Evolutionary conservation across 306 rosid genomes (phyloP).

Genomic region (Ammopiptanthus mongolicus): DNA sequence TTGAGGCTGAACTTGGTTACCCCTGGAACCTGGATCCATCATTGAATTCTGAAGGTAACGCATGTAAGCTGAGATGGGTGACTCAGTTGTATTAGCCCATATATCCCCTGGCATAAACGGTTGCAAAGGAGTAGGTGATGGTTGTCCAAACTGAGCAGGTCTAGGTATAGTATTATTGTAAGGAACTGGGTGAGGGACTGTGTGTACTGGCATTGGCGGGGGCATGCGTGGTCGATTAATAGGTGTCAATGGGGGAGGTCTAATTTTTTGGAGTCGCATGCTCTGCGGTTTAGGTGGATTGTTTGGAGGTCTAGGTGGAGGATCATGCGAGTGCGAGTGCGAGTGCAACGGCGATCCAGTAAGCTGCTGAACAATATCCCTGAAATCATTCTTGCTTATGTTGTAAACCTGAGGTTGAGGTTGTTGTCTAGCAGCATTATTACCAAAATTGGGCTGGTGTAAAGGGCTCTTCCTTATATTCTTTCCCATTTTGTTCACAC

Average conservation of each 20-base stretch:
- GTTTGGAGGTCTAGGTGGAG: constrained; percentile 66
- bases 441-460: constrained; percentile 75
- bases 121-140: constrained; percentile 40
- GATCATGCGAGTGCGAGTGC: constrained; percentile 73
- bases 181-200: constrained; percentile 49
- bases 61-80: constrained; percentile 93
- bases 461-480: constrained; percentile 88
- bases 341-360: constrained; percentile 93
- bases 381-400: constrained; percentile 88
- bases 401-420: constrained; percentile 98
- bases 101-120: constrained; percentile 45
- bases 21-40: constrained; percentile 56
- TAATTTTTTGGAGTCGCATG: constrained; percentile 72
- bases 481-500: constrained; percentile 85
- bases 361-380: constrained; percentile 91
- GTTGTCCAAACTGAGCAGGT: constrained; percentile 62
- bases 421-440: constrained; percentile 65
- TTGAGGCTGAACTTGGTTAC: constrained; percentile 34
- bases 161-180: constrained; percentile 48
- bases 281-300: constrained; percentile 82
- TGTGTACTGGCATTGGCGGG: constrained; percentile 40
- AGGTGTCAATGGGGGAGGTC: constrained; percentile 88
- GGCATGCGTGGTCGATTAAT: constrained; percentile 55
- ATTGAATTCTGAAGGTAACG: constrained; percentile 80
- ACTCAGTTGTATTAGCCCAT: constrained; percentile 66